Evolutionary conservation across 164 flowering plant species (phyloP).

Genomic region (Hamamelis virginiana): DNA sequence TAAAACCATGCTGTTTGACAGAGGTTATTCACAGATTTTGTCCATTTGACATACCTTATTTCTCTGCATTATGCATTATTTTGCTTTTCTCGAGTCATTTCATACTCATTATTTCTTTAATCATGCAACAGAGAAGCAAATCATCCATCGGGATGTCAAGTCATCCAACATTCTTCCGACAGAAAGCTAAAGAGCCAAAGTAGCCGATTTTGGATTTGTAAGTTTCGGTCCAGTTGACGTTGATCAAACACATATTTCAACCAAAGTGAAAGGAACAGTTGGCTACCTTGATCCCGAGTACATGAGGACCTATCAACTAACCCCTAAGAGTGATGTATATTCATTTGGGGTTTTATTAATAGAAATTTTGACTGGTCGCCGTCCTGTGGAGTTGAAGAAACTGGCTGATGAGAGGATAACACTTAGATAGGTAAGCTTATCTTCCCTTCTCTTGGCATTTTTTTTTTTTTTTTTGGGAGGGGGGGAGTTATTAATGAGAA

Average conservation of each 20-base stretch:
- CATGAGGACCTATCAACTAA: constrained; percentile 83
- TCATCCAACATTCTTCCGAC: constrained; percentile 94
- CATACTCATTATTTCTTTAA: background rate
- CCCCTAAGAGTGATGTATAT: constrained; percentile 89
- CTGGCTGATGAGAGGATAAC: constrained; percentile 68
- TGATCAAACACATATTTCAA: constrained; percentile 76
- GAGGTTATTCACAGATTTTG: no score
- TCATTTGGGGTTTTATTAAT: constrained; percentile 86
- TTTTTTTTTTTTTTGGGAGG: background rate
- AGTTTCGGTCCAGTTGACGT: constrained; percentile 66
- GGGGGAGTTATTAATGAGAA: background rate
- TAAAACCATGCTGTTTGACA: no score
- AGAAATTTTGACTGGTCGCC: constrained; percentile 85
- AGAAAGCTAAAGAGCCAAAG: constrained; percentile 82
- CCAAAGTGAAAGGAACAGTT: constrained; percentile 92
- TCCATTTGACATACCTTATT: no score
- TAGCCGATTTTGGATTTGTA: constrained; percentile 98
- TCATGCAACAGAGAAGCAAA: constrained; percentile 67
- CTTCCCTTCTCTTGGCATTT: constrained; percentile 1
- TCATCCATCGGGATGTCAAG: constrained; percentile 95
- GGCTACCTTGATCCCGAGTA: constrained; percentile 99
- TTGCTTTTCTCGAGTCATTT: background rate
- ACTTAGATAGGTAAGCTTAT: constrained; percentile 73
- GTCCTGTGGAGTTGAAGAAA: constrained; percentile 79
- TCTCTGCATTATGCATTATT: no score